Conservation (phyloP, 2,329 filamentous ascomycete genomes). For the Biscogniauxia mediterranea region DNA sequence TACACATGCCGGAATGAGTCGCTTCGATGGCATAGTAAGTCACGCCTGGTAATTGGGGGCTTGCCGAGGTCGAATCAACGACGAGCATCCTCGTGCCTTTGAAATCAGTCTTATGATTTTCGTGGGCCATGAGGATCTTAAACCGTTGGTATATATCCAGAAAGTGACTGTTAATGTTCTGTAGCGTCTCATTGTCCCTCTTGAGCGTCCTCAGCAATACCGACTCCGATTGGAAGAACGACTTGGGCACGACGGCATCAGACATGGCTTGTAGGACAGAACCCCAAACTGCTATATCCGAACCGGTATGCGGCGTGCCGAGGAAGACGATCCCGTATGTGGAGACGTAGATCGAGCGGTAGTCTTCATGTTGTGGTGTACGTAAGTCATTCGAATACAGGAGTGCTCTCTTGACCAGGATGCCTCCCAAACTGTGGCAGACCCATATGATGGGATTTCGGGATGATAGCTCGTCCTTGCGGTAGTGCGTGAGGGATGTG, state of each 20-base stretch:
- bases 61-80: slow-evolving; percentile 68
- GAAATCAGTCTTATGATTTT: slow-evolving; percentile 69
- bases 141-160: slow-evolving; percentile 69
- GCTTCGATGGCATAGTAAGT: slow-evolving; percentile 64
- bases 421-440: slow-evolving; percentile 70
- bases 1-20: slow-evolving; percentile 41
- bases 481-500: slow-evolving; percentile 59
- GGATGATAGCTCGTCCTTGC: slow-evolving; percentile 55
- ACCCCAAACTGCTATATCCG: slow-evolving; percentile 67
- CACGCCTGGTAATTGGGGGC: slow-evolving; percentile 66
- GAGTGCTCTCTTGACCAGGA: slow-evolving; percentile 68
- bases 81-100: slow-evolving; percentile 62
- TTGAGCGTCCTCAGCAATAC: slow-evolving; percentile 70
- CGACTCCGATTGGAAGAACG: slow-evolving; percentile 64
- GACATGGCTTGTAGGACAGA: slow-evolving; percentile 66
- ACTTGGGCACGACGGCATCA: slow-evolving; percentile 61
- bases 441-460: slow-evolving; percentile 73
- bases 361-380: slow-evolving; percentile 59
- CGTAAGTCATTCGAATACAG: slow-evolving; percentile 64
- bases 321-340: slow-evolving; percentile 77
- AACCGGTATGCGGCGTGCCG: slow-evolving; percentile 72
- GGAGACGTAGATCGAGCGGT: slow-evolving; percentile 68
- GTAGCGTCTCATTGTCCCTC: slow-evolving; percentile 69
- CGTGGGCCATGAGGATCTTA: slow-evolving; percentile 74
- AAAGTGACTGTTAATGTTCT: slow-evolving; percentile 73